Conservation (phyloP, 208 protist species). For the Crithidia mellificae region DNA sequence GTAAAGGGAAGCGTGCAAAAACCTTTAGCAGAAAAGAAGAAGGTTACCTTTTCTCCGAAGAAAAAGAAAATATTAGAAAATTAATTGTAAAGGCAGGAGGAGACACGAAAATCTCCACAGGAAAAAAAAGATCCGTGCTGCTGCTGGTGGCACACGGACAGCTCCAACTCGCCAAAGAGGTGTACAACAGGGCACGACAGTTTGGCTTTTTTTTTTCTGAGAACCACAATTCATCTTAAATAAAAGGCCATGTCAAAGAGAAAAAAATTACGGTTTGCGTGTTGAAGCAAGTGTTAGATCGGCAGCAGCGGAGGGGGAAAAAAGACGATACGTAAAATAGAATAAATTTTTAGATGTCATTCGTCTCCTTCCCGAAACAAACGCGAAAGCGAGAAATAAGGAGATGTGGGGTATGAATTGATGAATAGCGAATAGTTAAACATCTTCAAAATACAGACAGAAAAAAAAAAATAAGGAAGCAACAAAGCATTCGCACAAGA, state of each 20-base stretch:
- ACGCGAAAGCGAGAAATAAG: background rate
- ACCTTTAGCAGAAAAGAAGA: background rate
- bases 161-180: background rate
- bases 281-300: background rate
- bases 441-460: constrained; percentile 23
- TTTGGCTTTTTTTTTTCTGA: no score
- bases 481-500: no score
- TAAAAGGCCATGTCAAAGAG: background rate
- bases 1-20: background rate
- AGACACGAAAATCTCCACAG: background rate
- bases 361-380: background rate
- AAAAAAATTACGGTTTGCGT: background rate
- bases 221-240: no score
- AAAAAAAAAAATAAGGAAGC: background rate
- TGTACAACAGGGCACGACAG: background rate
- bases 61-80: background rate
- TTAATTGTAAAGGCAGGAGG: background rate
- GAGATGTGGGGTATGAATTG: background rate
- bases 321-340: constrained; percentile 1
- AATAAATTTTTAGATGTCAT: background rate
- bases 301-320: background rate
- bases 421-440: background rate
- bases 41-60: background rate
- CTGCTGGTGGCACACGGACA: background rate
- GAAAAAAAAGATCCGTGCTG: background rate